Base-by-base conservation (phyloP, 2,329 filamentous ascomycete genomes). In the Lanzia echinophila region DNA sequence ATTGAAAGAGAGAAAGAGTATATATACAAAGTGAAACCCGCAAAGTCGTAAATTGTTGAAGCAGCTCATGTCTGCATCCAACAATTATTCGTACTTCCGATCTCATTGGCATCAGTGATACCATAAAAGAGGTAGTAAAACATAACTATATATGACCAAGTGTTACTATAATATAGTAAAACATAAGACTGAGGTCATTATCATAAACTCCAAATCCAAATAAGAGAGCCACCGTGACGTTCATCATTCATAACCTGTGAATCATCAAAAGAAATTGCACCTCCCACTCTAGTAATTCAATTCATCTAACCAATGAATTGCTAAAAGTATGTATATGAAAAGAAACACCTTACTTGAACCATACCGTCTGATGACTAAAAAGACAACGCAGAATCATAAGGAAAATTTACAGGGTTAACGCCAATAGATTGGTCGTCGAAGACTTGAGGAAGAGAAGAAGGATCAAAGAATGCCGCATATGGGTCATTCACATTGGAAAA, bases 361-460 rank as follows among this genome's bases (percentile, higher is more conserved):
- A 58, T 58, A 58, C 41, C 54, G 20, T 42, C 11, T 42, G n/a
- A 50, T 48, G 13, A 50, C 34, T 46, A 53, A 34, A 47, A 46
- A 36, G 46, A 46, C 13, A 50, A 36, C 46, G 48, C 56, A 38
- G 47, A 48, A 43, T 55, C 31, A 52, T 48, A 59, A 56, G 57
- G n/a, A 50, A 59, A 59, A 54, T 59, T 53, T 54, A 56, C 56
- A 58, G 42, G 19, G 46, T 60, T 49, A 32, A 56, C 47, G 43
- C 55, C 55, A 54, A 54, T 34, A 28, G 51, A 52, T 50, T 60
- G 61, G 51, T 61, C 57, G 19, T 59, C 59, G 43, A 55, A 60
- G 34, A 38, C 46, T 50, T 59, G 58, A 55, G 57, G 51, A 47
- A 56, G 32, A 55, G 50, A 54, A 47, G 54, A 58, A 54, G 55